These are phyloP conservation scores for Septoria linicola DNA, from an alignment of 2,329 filamentous ascomycete species.

Conservation along the genomic window DNA sequence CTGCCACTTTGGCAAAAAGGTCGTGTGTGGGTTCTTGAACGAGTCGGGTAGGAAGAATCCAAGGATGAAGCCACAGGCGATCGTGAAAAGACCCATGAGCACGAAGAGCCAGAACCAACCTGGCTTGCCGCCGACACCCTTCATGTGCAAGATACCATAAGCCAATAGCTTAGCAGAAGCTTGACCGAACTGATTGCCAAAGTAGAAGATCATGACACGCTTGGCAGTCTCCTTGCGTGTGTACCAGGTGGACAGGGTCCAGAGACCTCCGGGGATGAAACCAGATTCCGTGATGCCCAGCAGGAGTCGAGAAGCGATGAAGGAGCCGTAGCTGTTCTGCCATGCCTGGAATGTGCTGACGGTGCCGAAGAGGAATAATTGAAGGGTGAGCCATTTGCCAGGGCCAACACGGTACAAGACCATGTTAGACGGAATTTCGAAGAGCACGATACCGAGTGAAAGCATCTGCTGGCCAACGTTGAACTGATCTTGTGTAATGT, in stretches of 20 bases:
- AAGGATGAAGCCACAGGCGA: slow-evolving; percentile 38
- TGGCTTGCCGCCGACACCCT: slow-evolving; percentile 25
- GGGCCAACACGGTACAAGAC: slow-evolving; percentile 40
- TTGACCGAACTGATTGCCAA: slow-evolving; percentile 47
- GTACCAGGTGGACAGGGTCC: slow-evolving; percentile 52
- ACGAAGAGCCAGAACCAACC: slow-evolving; percentile 35
- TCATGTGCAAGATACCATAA: slow-evolving; percentile 41
- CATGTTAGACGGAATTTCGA: slow-evolving; percentile 37
- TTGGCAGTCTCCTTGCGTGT: slow-evolving; percentile 49
- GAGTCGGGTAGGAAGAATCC: slow-evolving; percentile 37
- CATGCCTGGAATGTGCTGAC: slow-evolving; percentile 46
- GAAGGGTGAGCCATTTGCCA: slow-evolving; percentile 41
- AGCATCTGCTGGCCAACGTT: slow-evolving; percentile 39
- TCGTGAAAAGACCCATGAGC: slow-evolving; percentile 38
- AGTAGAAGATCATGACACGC: slow-evolving; percentile 48
- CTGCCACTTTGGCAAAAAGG: slow-evolving; percentile 29
- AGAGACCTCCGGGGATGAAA: slow-evolving; percentile 51
- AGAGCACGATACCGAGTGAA: slow-evolving; percentile 37
- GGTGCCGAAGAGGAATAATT: slow-evolving; percentile 41
- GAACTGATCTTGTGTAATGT: slow-evolving; percentile 37
- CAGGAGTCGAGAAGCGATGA: slow-evolving; percentile 42
- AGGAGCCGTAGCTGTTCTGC: slow-evolving; percentile 41
- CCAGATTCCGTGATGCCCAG: slow-evolving; percentile 44
- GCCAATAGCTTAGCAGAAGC: slow-evolving; percentile 46
- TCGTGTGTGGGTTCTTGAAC: slow-evolving; percentile 33